Conservation (phyloP, 2,329 filamentous ascomycete species). For the Emmonsia crescens region DNA sequence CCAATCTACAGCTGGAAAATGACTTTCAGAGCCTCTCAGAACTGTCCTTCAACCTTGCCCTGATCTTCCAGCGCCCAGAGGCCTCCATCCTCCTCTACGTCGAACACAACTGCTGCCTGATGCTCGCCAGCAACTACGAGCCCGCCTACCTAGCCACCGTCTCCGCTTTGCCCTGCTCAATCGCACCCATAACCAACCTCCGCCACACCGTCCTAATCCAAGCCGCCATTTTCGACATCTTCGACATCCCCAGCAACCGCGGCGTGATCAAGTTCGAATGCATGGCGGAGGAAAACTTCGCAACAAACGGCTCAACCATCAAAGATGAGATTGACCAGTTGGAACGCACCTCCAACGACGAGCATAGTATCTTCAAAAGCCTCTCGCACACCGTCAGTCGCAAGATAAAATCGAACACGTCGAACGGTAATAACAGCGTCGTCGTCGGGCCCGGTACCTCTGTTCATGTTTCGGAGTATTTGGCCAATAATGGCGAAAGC, state of each 20-base stretch:
- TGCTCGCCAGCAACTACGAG: constrained; percentile 64
- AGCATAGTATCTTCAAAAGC: constrained; percentile 32
- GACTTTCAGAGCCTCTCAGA: constrained; percentile 64
- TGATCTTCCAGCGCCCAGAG: constrained; percentile 63
- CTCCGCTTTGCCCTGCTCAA: constrained; percentile 55
- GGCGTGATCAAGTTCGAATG: constrained; percentile 64
- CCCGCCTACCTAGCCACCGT: constrained; percentile 71
- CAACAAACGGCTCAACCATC: constrained; percentile 59
- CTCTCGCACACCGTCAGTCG: constrained; percentile 30
- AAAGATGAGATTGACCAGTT: constrained; percentile 55
- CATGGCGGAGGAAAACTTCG: constrained; percentile 60
- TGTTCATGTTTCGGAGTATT: background rate
- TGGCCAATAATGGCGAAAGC: background rate
- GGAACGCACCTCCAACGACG: constrained; percentile 33
- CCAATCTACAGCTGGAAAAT: constrained; percentile 52
- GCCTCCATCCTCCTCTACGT: constrained; percentile 64
- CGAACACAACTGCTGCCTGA: constrained; percentile 63
- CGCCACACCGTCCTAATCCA: constrained; percentile 71
- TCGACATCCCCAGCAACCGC: constrained; percentile 54
- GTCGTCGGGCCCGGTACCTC: background rate
- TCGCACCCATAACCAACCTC: constrained; percentile 67
- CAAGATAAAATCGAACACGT: constrained; percentile 24
- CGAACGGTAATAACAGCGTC: constrained; percentile 10
- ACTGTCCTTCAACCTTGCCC: constrained; percentile 60
- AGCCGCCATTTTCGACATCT: constrained; percentile 57